Conservation (phyloP, 2,329 filamentous ascomycete genomes). For the Amesomyces nigricolor region DNA sequence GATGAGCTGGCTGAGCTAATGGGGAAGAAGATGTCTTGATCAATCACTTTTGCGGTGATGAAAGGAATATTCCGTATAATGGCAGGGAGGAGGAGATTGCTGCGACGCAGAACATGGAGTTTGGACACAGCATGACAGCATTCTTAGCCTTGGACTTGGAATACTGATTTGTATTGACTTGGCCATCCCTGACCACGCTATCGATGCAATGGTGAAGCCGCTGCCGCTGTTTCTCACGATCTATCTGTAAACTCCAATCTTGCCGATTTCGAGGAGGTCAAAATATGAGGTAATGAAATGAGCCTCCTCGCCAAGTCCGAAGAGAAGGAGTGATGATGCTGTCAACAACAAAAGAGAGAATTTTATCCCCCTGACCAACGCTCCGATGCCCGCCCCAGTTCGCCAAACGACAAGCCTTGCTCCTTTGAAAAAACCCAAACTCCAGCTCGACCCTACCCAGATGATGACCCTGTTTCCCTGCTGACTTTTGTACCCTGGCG, state of each 20-base stretch:
- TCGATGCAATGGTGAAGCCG: too few relatives aligned
- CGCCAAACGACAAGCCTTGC: neutral
- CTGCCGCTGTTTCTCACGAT: too few relatives aligned
- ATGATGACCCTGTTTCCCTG: too few relatives aligned
- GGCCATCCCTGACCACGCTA: too few relatives aligned
- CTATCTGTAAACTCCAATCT: too few relatives aligned
- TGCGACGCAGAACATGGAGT: neutral
- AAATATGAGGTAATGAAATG: neutral
- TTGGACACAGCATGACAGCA: too few relatives aligned
- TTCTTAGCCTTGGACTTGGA: too few relatives aligned
- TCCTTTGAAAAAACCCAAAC: neutral
- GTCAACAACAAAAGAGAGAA: neutral
- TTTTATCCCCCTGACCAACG: neutral
- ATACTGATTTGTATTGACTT: too few relatives aligned
- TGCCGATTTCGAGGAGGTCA: neutral
- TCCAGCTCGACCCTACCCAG: neutral
- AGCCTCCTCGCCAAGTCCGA: neutral
- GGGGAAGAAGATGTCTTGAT: constrained; percentile 37
- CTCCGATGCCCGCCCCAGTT: neutral
- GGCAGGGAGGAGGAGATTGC: neutral
- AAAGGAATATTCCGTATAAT: neutral
- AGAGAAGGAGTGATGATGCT: constrained; percentile 4
- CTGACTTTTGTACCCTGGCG: too few relatives aligned
- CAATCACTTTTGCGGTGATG: neutral
- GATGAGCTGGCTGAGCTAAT: constrained; percentile 69